phyloP scores from a whole-genome alignment of 345 rosid genomes.

The Raphanus raphanistrum region DNA sequence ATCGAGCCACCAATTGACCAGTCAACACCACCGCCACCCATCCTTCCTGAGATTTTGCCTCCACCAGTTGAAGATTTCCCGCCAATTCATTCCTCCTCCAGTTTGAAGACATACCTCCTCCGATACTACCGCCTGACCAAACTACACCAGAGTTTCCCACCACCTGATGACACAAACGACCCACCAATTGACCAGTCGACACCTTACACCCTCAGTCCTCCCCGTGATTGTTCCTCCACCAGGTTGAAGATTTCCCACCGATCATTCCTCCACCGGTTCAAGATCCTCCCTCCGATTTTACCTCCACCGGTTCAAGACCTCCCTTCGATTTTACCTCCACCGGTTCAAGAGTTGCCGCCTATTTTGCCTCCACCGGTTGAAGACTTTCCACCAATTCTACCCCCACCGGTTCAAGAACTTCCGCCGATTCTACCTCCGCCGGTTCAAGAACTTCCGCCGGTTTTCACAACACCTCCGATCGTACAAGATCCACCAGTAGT shows the following conservation, averaged over 20 bases:
- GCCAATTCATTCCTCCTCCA: neutral
- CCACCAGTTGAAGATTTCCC: constrained; percentile 14
- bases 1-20: constrained; percentile 35
- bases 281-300: neutral
- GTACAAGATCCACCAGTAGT: constrained; percentile 23
- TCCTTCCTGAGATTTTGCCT: constrained; percentile 10
- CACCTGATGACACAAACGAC: constrained; percentile 25
- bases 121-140: constrained; percentile 22
- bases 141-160: constrained; percentile 21
- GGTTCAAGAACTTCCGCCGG: neutral
- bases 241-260: neutral
- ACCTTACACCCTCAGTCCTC: constrained; percentile 7
- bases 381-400: neutral
- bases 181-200: constrained; percentile 34
- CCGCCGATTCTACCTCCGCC: constrained; percentile 26
- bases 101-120: neutral
- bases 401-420: constrained; percentile 1
- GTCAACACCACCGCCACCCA: constrained; percentile 20
- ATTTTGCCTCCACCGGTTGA: neutral
- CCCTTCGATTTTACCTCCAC: neutral
- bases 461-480: constrained; percentile 30
- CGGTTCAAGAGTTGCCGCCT: neutral
- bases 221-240: constrained; percentile 16
- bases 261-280: constrained; percentile 1
- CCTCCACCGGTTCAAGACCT: neutral